A percentile compares a stretch with the other conserved stretches of the same genome.
These are phyloP conservation scores for Xylaria sp. DNA, from an alignment of 2,329 filamentous ascomycete species.

Conservation along the genomic window DNA sequence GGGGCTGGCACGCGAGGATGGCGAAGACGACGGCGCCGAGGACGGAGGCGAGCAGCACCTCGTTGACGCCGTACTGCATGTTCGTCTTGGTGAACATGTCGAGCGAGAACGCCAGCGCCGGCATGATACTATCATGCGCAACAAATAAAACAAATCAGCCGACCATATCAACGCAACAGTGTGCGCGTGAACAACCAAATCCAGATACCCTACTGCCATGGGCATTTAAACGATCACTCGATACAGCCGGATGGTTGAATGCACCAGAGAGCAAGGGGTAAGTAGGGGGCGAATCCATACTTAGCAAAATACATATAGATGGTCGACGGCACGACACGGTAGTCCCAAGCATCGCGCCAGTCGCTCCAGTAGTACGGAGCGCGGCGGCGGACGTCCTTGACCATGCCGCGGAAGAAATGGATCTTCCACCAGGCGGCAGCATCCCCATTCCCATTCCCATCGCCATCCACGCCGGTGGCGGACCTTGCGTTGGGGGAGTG, in stretches of 20 bases:
- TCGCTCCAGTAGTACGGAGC: constrained; percentile 80
- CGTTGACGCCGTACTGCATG: constrained; percentile 86
- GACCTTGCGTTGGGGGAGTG: too few relatives aligned
- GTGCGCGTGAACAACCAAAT: too few relatives aligned
- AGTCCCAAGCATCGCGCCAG: constrained; percentile 87
- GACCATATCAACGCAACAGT: neutral
- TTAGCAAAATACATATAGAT: constrained; percentile 96
- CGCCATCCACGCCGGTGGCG: neutral
- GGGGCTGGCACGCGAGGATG: constrained; percentile 76
- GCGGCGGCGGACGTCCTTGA: constrained; percentile 74
- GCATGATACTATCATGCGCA: constrained; percentile 67
- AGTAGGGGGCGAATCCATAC: constrained; percentile 50
- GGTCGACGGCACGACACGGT: constrained; percentile 83
- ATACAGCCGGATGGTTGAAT: too few relatives aligned
- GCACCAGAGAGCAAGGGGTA: constrained; percentile 1
- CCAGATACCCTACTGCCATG: too few relatives aligned
- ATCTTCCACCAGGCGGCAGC: constrained; percentile 71
- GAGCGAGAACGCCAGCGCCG: constrained; percentile 84
- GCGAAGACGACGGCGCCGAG: constrained; percentile 82
- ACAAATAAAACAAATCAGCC: constrained; percentile 16
- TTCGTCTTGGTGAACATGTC: constrained; percentile 92
- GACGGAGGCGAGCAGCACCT: constrained; percentile 84
- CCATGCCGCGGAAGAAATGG: constrained; percentile 75
- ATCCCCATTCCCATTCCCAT: neutral
- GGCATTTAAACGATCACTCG: too few relatives aligned